phyloP scores from a whole-genome alignment of 495 filamentous ascomycete genomes.

The Bacidia gigantensis region DNA sequence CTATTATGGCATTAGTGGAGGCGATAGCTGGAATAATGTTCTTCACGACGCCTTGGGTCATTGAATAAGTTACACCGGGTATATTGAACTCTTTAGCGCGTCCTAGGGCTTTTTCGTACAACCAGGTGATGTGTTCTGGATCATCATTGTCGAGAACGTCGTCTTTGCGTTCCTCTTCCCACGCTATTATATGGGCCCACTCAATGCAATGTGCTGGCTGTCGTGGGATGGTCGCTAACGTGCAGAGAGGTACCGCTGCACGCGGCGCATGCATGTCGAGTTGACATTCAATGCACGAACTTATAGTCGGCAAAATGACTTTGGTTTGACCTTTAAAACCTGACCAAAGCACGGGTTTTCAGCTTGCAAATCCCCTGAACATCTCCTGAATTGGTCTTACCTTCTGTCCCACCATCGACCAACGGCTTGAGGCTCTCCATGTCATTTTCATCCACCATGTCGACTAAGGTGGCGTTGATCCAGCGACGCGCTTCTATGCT shows the following conservation, averaged over 20 bases:
- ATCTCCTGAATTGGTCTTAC: slow-evolving; percentile 29
- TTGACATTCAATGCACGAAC: slow-evolving; percentile 95
- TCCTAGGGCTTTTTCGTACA: slow-evolving; percentile 71
- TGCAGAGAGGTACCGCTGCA: slow-evolving; percentile 90
- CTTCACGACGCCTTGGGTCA: slow-evolving; percentile 96
- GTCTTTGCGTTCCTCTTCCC: slow-evolving; percentile 44
- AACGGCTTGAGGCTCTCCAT: slow-evolving; percentile 77
- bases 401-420: slow-evolving; percentile 95
- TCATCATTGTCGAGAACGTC: slow-evolving; percentile 83
- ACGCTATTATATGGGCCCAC: slow-evolving; percentile 89
- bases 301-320: slow-evolving; percentile 82
- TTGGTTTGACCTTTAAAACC: slow-evolving; percentile 95
- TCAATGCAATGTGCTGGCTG: slow-evolving; percentile 98
- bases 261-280: slow-evolving; percentile 94
- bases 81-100: slow-evolving; percentile 86
- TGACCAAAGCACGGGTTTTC: slow-evolving; percentile 18
- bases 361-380: neutral
- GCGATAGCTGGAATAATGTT: slow-evolving; percentile 99
- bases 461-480: slow-evolving; percentile 91
- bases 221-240: slow-evolving; percentile 87
- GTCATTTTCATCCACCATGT: slow-evolving; percentile 71
- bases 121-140: slow-evolving; percentile 92
- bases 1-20: slow-evolving; percentile 92
- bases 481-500: slow-evolving; percentile 93
- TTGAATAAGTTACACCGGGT: slow-evolving; percentile 81